Percentiles rank a stretch among this genome's conserved stretches.
These are phyloP conservation scores for Microsporum audouinii DNA, from an alignment of 2,329 filamentous ascomycete genomes.

Conservation along the genomic window DNA sequence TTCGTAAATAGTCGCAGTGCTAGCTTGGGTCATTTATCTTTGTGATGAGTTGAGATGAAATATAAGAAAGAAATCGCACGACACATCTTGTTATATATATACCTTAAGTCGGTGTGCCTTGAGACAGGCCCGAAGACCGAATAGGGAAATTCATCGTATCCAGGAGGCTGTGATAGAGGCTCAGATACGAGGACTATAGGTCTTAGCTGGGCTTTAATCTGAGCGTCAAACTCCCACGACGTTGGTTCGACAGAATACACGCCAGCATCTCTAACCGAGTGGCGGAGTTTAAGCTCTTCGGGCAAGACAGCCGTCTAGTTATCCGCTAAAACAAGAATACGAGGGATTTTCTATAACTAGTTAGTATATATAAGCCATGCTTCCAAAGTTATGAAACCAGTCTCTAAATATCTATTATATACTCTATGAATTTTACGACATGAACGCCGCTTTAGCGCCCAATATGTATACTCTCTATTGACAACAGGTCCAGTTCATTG, in stretches of 20 bases:
- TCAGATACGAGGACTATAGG: neutral
- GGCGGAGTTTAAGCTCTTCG: neutral
- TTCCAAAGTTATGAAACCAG: no score
- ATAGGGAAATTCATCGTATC: neutral
- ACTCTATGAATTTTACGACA: no score
- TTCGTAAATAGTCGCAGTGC: neutral
- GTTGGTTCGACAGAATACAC: neutral
- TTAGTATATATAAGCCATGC: no score
- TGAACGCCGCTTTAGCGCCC: no score
- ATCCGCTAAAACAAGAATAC: neutral
- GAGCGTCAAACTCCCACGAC: neutral
- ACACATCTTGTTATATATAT: neutral
- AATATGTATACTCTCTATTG: no score
- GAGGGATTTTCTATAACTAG: no score
- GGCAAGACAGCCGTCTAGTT: neutral
- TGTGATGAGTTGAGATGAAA: neutral
- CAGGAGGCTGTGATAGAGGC: conserved; percentile 1
- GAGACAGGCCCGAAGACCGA: neutral
- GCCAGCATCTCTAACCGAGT: neutral
- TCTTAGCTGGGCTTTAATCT: no score
- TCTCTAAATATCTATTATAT: no score
- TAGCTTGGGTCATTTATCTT: neutral
- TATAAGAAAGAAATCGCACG: neutral
- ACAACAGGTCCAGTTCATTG: neutral
- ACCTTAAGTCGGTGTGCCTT: neutral